These are phyloP conservation scores for Spergularia bocconei DNA, from an alignment of 148 eudicot genomes.

Conservation along the genomic window DNA sequence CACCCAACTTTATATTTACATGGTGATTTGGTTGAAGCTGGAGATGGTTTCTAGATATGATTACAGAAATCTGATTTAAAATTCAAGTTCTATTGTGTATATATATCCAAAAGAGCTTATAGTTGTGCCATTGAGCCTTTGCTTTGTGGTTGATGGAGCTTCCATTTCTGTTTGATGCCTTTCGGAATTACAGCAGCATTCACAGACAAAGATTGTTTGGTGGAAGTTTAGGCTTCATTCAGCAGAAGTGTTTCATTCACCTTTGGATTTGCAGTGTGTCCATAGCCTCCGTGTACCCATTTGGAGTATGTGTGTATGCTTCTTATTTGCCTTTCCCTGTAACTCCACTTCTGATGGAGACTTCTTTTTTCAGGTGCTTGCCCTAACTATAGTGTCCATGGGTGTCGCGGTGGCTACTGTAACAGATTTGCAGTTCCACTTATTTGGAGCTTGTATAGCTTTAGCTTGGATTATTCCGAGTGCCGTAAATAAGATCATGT, in stretches of 20 bases:
- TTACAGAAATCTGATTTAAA: not conserved
- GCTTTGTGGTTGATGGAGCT: not conserved
- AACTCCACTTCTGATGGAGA: slow-evolving; percentile 8
- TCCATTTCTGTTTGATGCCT: not conserved
- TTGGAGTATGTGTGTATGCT: not conserved
- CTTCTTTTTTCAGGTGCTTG: slow-evolving; percentile 54
- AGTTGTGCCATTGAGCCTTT: not conserved
- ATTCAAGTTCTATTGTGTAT: not conserved
- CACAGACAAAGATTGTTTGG: not conserved
- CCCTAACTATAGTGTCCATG: slow-evolving; percentile 61
- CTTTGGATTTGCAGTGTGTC: too few relatives aligned
- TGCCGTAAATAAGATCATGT: slow-evolving; percentile 85
- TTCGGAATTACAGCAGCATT: not conserved
- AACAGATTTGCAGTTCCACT: slow-evolving; percentile 84
- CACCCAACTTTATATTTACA: too few relatives aligned
- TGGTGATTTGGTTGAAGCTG: not conserved
- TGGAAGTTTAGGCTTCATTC: not conserved
- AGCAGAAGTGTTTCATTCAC: too few relatives aligned
- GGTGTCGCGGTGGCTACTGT: slow-evolving; percentile 97
- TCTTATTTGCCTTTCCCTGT: slow-evolving; percentile 6
- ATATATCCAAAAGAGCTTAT: not conserved
- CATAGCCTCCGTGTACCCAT: too few relatives aligned
- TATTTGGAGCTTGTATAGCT: slow-evolving; percentile 93
- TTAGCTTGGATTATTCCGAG: slow-evolving; percentile 95
- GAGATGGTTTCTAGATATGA: not conserved